Evolutionary conservation across 1,284 basidiomycete genomes (phyloP).

Genomic region (Cryptococcus amylolentus): DNA sequence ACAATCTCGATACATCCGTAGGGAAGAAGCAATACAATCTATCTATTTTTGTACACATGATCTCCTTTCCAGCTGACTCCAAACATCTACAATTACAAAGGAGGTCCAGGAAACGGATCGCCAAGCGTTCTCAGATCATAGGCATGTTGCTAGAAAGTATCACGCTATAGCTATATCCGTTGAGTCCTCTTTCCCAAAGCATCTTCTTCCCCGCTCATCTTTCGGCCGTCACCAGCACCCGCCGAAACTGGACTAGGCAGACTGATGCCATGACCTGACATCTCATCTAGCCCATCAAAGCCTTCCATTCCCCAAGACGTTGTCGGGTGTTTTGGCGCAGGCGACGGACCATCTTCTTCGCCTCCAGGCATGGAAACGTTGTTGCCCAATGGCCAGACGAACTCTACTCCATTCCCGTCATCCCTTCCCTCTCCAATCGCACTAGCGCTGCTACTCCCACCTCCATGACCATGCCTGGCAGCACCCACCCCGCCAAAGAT

Average conservation of each 20-base stretch:
- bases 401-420: background rate
- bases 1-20: background rate
- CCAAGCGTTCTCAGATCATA: background rate
- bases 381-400: constrained; percentile 1
- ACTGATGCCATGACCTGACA: constrained; percentile 3
- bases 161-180: too few species aligned
- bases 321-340: background rate
- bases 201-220: background rate
- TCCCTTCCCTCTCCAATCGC: background rate
- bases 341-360: background rate
- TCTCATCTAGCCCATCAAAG: background rate
- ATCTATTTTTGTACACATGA: background rate
- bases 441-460: background rate
- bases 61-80: too few species aligned
- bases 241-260: constrained; percentile 14
- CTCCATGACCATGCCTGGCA: background rate
- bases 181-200: too few species aligned
- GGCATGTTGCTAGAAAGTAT: too few species aligned
- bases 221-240: constrained; percentile 1
- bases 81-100: too few species aligned
- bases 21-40: background rate
- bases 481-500: constrained; percentile 23
- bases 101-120: background rate
- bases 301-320: background rate
- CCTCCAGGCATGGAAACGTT: background rate